Base-by-base conservation (phyloP, 2,329 filamentous ascomycete genomes). In the Didymella keratinophila region DNA sequence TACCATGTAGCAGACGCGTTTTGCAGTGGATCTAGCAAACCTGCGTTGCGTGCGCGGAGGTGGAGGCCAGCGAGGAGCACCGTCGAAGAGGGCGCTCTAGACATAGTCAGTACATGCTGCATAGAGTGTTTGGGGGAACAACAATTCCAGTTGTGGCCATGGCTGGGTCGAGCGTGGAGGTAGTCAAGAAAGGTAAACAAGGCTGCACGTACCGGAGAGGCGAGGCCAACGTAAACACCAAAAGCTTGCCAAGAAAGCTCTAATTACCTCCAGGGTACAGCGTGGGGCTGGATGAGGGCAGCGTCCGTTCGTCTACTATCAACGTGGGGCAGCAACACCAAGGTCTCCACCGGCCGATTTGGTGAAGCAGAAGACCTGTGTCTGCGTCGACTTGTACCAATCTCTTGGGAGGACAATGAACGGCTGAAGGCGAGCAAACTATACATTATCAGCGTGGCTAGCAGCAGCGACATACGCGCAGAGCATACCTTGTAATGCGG, bases 241-340 rank as follows among this genome's bases (percentile, higher is more conserved):
- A 47, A 46, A 21, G 27, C 14, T 11, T 41, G 41, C 41, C 45
- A 50, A 44, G 37, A 41, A 41, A 2, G 10, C 37, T 14, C 37
- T 41, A 14, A 23, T 8, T 21, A 41, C 37, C 20, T 14, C 20
- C 37, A 41, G 20, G 37, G 20, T 39, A 39, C 20, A 23, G 20
- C 34, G 48, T 52, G 54, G 48, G 43, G 48, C 42, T 28, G 32
- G 20, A 21, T n/a, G 16, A 9, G 42, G n/a, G 27, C 36, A 14
- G 34, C 48, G 20, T 52, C 42, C 42, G 47, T 34, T 6, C n/a
- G 47, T 51, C 20, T 46, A 28, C 54, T 43, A 34, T 52, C 34
- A 18, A 52, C 36, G 43, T 48, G 27, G 42, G 54, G 12, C 14
- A 20, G 14, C 23, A 27, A 21, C 41, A 43, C 41, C 21, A 6